These are phyloP conservation scores for Pseudocercospora ulei DNA, from an alignment of 2,329 filamentous ascomycete species.

Conservation along the genomic window DNA sequence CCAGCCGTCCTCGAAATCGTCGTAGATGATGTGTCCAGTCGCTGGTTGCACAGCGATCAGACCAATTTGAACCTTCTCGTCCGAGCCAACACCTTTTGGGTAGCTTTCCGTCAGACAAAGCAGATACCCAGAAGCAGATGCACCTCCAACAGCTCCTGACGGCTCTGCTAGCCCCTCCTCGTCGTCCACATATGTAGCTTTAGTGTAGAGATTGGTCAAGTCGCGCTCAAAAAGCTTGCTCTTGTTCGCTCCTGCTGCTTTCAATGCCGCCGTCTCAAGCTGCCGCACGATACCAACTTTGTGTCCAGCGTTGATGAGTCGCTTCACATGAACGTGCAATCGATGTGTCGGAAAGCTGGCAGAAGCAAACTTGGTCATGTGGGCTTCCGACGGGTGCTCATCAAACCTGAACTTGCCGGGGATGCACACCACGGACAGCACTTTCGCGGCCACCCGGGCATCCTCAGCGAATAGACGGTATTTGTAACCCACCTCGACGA, in stretches of 20 bases:
- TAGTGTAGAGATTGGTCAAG: slow-evolving; percentile 93
- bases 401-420: slow-evolving; percentile 91
- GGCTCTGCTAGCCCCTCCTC: slow-evolving; percentile 63
- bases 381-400: slow-evolving; percentile 85
- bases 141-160: slow-evolving; percentile 47
- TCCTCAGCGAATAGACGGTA: slow-evolving; percentile 96
- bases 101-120: slow-evolving; percentile 83
- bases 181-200: slow-evolving; percentile 95
- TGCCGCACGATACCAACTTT: slow-evolving; percentile 95
- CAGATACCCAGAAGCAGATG: slow-evolving; percentile 68
- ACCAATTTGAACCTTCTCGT: slow-evolving; percentile 87
- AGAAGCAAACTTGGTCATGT: slow-evolving; percentile 83
- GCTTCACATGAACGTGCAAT: slow-evolving; percentile 84
- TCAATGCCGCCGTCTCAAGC: slow-evolving; percentile 87
- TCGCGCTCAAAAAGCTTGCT: slow-evolving; percentile 87
- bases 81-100: slow-evolving; percentile 68
- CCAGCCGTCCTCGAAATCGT: slow-evolving; percentile 92
- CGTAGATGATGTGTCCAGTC: slow-evolving; percentile 91
- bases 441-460: slow-evolving; percentile 76
- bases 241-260: slow-evolving; percentile 87
- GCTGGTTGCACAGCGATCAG: slow-evolving; percentile 89
- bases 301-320: slow-evolving; percentile 80
- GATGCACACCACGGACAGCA: slow-evolving; percentile 90
- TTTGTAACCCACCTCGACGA: slow-evolving; percentile 96
- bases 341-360: slow-evolving; percentile 91